Evolutionary conservation across 2,329 filamentous ascomycete genomes (phyloP).

Genomic region (Calonectria multiphialidica): DNA sequence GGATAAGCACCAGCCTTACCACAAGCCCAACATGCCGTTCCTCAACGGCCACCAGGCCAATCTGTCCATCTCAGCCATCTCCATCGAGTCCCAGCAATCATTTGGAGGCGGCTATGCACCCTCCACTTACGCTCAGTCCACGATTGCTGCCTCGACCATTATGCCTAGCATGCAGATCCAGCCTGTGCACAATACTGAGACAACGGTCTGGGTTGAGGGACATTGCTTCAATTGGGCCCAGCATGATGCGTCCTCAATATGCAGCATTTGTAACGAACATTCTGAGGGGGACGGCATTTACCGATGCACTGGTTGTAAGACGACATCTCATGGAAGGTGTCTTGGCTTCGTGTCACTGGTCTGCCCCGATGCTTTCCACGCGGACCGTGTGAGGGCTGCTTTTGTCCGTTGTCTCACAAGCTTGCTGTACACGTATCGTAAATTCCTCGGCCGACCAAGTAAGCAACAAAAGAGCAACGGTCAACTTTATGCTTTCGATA

Average conservation of each 20-base stretch:
- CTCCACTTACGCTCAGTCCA: conserved; percentile 88
- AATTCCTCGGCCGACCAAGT: conserved; percentile 69
- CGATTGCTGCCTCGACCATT: conserved; percentile 84
- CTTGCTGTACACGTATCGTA: conserved; percentile 75
- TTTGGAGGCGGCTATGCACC: conserved; percentile 79
- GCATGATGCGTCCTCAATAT: conserved; percentile 71
- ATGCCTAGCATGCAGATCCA: conserved; percentile 89
- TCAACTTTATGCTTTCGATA: conserved; percentile 73
- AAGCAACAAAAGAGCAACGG: conserved; percentile 72
- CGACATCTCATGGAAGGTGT: conserved; percentile 69
- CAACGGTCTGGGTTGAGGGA: conserved; percentile 85
- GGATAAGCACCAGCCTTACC: conserved; percentile 75
- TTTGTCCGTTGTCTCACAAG: conserved; percentile 77
- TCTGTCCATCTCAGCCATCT: conserved; percentile 70
- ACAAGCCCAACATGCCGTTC: conserved; percentile 81
- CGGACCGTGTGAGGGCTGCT: conserved; percentile 71
- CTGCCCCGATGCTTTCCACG: conserved; percentile 71
- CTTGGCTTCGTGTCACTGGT: conserved; percentile 73
- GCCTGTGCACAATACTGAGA: conserved; percentile 82
- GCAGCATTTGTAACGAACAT: conserved; percentile 82
- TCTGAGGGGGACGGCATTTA: conserved; percentile 80
- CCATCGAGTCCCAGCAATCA: conserved; percentile 76
- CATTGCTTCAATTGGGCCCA: conserved; percentile 80
- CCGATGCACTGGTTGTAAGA: conserved; percentile 75
- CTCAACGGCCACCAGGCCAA: conserved; percentile 73